phyloP scores from a whole-genome alignment of 1,284 basidiomycete genomes.

The Vanrija humicola region DNA sequence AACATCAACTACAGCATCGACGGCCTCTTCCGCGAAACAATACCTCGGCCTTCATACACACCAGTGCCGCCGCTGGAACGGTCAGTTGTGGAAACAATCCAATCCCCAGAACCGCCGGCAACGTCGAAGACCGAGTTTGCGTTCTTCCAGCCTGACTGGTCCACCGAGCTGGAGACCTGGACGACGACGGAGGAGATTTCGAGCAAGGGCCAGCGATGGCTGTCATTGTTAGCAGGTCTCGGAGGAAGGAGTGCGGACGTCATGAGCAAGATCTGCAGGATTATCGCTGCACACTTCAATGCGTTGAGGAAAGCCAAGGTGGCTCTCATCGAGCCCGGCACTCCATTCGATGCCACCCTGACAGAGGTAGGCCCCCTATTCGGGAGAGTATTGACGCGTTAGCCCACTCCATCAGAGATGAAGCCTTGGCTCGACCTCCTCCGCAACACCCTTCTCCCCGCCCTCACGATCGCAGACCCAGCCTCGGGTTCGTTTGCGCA shows the following conservation, averaged over 20 bases:
- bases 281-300: constrained; percentile 55
- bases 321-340: neutral
- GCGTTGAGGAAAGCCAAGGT: constrained; percentile 25
- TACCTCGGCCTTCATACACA: constrained; percentile 41
- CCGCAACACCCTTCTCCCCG: constrained; percentile 77
- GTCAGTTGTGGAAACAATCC: constrained; percentile 53
- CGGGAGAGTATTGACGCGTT: neutral
- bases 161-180: constrained; percentile 64
- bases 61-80: constrained; percentile 3
- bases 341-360: no score
- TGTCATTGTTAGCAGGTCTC: constrained; percentile 71
- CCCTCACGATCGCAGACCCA: constrained; percentile 75
- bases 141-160: constrained; percentile 87
- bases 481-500: constrained; percentile 75
- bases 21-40: constrained; percentile 58
- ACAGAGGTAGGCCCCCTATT: neutral
- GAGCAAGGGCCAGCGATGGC: constrained; percentile 57
- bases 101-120: constrained; percentile 69
- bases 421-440: constrained; percentile 72
- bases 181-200: constrained; percentile 61
- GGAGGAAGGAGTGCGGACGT: constrained; percentile 66
- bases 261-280: constrained; percentile 60
- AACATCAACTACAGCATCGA: constrained; percentile 65
- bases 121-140: constrained; percentile 68
- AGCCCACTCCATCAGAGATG: constrained; percentile 20